phyloP scores from a whole-genome alignment of 805 yeast genomes.

The Hanseniaspora occidentalis region DNA sequence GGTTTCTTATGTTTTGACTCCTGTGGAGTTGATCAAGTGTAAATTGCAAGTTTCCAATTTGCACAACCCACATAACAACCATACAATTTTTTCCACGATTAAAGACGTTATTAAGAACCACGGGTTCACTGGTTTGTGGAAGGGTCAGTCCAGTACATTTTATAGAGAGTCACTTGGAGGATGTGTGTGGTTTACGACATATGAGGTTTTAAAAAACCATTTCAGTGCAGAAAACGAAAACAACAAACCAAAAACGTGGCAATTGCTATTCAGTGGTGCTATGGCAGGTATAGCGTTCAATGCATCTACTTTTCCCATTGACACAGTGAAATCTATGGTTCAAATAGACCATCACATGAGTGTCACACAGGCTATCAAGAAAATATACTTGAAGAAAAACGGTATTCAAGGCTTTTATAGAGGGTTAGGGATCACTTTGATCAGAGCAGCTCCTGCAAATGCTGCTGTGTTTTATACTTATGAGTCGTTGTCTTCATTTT shows the following conservation, averaged over 20 bases:
- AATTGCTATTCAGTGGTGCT: slow-evolving; percentile 68
- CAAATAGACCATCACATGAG: slow-evolving; percentile 29
- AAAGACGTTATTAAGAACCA: slow-evolving; percentile 30
- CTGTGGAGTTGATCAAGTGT: slow-evolving; percentile 86
- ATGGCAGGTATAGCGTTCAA: slow-evolving; percentile 77
- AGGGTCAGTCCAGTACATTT: slow-evolving; percentile 73
- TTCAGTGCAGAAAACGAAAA: slow-evolving; percentile 18
- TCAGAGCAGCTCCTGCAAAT: slow-evolving; percentile 81
- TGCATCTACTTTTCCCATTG: slow-evolving; percentile 73
- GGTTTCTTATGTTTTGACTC: slow-evolving; percentile 77
- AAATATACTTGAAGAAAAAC: slow-evolving; percentile 31
- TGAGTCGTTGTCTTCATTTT: slow-evolving; percentile 39
- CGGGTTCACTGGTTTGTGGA: slow-evolving; percentile 73
- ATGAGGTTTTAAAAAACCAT: slow-evolving; percentile 31
- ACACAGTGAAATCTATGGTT: slow-evolving; percentile 77
- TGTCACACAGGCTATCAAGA: slow-evolving; percentile 24
- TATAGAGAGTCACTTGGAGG: slow-evolving; percentile 82
- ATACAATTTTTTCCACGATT: slow-evolving; percentile 28
- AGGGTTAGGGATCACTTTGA: slow-evolving; percentile 72
- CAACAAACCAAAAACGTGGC: slow-evolving; percentile 30
- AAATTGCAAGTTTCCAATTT: slow-evolving; percentile 56
- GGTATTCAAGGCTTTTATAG: slow-evolving; percentile 69
- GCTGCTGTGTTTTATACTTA: slow-evolving; percentile 76
- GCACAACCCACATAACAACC: slow-evolving; percentile 14
- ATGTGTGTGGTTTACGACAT: slow-evolving; percentile 88